Evolutionary conservation across 805 yeast species (phyloP).

Genomic region (Candida xiaguanensis): DNA sequence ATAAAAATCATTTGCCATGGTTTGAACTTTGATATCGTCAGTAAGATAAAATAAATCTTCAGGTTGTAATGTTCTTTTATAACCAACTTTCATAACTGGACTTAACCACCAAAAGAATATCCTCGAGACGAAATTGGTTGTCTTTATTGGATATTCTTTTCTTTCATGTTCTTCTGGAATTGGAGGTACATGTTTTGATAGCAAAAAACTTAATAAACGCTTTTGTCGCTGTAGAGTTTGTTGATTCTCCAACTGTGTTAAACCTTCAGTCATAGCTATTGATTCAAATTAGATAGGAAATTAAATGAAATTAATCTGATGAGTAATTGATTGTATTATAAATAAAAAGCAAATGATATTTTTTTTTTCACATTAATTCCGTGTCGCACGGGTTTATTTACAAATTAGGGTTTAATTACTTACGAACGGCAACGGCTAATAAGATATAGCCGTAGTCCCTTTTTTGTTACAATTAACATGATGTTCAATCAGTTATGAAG

Average conservation of each 20-base stretch:
- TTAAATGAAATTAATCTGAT: no score
- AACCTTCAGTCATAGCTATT: not conserved
- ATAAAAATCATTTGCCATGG: slow-evolving; percentile 26
- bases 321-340: no score
- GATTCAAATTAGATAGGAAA: not conserved
- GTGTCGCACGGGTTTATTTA: not conserved
- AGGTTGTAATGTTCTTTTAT: slow-evolving; percentile 65
- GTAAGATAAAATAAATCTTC: slow-evolving; percentile 50
- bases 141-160: slow-evolving; percentile 37
- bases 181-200: slow-evolving; percentile 45
- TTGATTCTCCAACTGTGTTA: slow-evolving; percentile 7
- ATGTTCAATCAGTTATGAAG: no score
- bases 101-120: slow-evolving; percentile 64
- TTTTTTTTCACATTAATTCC: slow-evolving; percentile 4
- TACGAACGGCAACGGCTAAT: not conserved
- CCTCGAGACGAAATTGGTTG: slow-evolving; percentile 33
- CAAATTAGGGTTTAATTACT: not conserved
- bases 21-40: slow-evolving; percentile 32
- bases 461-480: not conserved
- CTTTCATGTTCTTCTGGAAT: slow-evolving; percentile 52
- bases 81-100: slow-evolving; percentile 64
- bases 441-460: not conserved
- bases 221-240: slow-evolving; percentile 21
- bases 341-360: no score
- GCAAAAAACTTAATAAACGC: slow-evolving; percentile 30